Evolutionary conservation across 352 stramenopile species (phyloP).

Genomic region (Pythium sp.): DNA sequence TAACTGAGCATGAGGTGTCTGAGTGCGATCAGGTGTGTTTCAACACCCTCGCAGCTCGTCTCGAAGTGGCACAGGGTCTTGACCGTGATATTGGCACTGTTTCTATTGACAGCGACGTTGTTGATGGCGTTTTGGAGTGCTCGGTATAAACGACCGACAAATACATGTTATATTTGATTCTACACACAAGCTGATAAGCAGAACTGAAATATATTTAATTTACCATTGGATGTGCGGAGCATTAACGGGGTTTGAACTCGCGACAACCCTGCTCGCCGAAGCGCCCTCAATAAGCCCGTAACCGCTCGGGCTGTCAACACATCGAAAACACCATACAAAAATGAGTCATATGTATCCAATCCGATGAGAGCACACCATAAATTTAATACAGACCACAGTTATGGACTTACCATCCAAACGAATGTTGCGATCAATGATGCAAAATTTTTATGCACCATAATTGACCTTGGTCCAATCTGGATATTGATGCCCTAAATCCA

Average conservation of each 20-base stretch:
- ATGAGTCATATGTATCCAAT: too few species aligned
- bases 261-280: slow-evolving; percentile 7
- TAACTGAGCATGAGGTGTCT: not conserved
- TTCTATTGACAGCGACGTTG: not conserved
- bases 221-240: slow-evolving; percentile 3
- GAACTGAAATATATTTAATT: slow-evolving; percentile 1
- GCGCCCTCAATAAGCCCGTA: slow-evolving; percentile 2
- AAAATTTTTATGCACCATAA: too few species aligned
- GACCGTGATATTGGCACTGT: not conserved
- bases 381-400: too few species aligned
- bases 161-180: slow-evolving; percentile 3
- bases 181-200: not conserved
- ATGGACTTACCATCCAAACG: too few species aligned
- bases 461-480: too few species aligned
- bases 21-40: not conserved
- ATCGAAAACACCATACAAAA: too few species aligned
- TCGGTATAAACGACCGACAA: slow-evolving; percentile 1
- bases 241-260: slow-evolving; percentile 5
- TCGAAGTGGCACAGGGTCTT: not conserved
- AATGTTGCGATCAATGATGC: too few species aligned
- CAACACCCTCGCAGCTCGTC: not conserved
- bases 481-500: too few species aligned
- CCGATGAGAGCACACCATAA: too few species aligned
- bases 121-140: not conserved
- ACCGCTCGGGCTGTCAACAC: too few species aligned